These are phyloP conservation scores for Pichia deserticola DNA, from an alignment of 805 yeast species.

Conservation along the genomic window DNA sequence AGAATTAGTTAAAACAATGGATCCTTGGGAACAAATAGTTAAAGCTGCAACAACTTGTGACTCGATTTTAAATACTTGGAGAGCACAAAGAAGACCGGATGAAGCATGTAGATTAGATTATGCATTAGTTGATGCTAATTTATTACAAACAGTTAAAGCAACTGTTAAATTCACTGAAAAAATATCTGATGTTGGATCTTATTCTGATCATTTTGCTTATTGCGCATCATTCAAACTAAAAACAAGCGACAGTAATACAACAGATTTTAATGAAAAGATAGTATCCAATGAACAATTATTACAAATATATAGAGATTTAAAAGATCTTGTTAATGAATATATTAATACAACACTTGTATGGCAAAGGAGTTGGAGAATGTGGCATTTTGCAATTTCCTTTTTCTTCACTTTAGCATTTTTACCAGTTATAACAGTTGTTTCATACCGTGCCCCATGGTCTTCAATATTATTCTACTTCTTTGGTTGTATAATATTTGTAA, in stretches of 20 bases:
- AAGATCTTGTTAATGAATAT: conserved; percentile 40
- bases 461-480: conserved; percentile 58
- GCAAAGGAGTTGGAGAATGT: conserved; percentile 59
- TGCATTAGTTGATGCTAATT: conserved; percentile 61
- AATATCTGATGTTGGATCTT: conserved; percentile 63
- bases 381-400: conserved; percentile 56
- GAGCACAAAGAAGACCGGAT: conserved; percentile 42
- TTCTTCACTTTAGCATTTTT: conserved; percentile 43
- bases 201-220: conserved; percentile 91
- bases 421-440: conserved; percentile 53
- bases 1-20: conserved; percentile 36
- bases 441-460: conserved; percentile 48
- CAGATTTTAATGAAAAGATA: not conserved
- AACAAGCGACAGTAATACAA: not conserved
- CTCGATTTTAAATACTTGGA: conserved; percentile 81
- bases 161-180: conserved; percentile 67
- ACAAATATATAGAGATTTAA: conserved; percentile 43
- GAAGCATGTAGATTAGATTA: conserved; percentile 90
- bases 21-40: conserved; percentile 55
- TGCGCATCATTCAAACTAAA: conserved; percentile 32
- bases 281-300: conserved; percentile 10
- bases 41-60: conserved; percentile 88
- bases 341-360: conserved; percentile 40
- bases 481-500: conserved; percentile 46
- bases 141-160: conserved; percentile 51